These are phyloP conservation scores for Cocos nucifera DNA, from an alignment of 176 grass and related monocot species.

Conservation along the genomic window DNA sequence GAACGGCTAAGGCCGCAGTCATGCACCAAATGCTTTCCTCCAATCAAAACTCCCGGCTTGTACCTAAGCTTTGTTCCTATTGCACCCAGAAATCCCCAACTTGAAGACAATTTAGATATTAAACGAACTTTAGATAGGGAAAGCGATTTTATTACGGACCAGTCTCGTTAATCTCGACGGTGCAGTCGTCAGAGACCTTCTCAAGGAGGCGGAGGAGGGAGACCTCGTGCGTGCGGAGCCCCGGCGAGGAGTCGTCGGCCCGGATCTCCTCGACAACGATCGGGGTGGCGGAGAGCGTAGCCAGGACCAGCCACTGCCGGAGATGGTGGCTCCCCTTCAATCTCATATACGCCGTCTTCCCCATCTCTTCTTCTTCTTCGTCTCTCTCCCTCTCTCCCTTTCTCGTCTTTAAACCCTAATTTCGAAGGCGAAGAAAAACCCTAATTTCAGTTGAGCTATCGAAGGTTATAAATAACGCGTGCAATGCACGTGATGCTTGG, in stretches of 20 bases:
- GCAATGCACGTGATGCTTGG: no score
- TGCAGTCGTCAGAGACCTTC: conserved; percentile 65
- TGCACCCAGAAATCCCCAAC: not conserved
- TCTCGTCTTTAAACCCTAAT: not conserved
- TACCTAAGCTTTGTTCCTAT: conserved; percentile 77
- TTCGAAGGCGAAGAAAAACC: no score
- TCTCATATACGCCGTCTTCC: conserved; percentile 20
- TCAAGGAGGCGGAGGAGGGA: conserved; percentile 79
- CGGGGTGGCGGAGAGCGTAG: conserved; percentile 51
- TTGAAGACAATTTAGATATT: not conserved
- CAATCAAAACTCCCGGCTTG: conserved; percentile 51
- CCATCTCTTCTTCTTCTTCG: conserved; percentile 19
- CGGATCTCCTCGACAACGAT: conserved; percentile 70
- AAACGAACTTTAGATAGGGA: no score
- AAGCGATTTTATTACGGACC: conserved; percentile 8
- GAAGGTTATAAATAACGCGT: no score
- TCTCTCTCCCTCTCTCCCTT: not conserved
- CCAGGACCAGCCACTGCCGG: conserved; percentile 70
- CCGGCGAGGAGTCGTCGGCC: conserved; percentile 45
- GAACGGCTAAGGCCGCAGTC: conserved; percentile 67
- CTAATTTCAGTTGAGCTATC: no score
- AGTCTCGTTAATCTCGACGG: conserved; percentile 69
- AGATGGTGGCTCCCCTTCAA: conserved; percentile 54
- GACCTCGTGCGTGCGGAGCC: conserved; percentile 60
- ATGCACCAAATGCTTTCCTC: conserved; percentile 53